Base-by-base conservation (phyloP, 306 rosid genomes). In the Gastrolobium bilobum region DNA sequence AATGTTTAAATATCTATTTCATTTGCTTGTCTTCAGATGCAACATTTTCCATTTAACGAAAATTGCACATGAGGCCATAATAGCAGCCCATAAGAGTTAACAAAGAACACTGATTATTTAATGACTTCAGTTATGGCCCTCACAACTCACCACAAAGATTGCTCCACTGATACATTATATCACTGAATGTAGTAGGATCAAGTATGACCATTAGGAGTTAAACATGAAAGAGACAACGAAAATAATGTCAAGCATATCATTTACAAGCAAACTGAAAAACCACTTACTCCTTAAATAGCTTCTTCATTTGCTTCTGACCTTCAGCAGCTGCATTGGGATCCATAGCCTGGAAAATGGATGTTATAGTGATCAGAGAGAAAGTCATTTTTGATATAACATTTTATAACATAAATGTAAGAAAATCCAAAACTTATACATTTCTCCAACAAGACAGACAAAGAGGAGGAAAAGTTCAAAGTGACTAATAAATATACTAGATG, bases 251-350 rank as follows among this genome's bases (percentile, higher is more conserved):
- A 29, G 37, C 57, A 61, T 39, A 62, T 50, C 64, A 2, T 73
- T 35, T 14, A 42, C 15, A 8, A 33, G 60, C 5, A 79, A 46
- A 68, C 66, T 54, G 44, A 61, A 34, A 75, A 79, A 7, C 15
- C 61, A 73, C 87, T 61, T 69, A 84, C 87, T 84, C 71, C 20
- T 79, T 54, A 72, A 79, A 79, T 47, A 84, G 76, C 75, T 79
- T 62, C 44, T 69, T 46, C 79, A 75, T 75, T 79, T 54, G 10
- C 78, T n/a, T 9, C 71, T 75, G 79, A 75, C 79, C 82, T 68
- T 79, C 78, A 44, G 51, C 42, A 29, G 47, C 4, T 53, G 82
- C 81, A 3, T 0, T 10, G 2, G 86, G 86, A 64, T 83, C 83
- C 76, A 31, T 52, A 43, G 57, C 30, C 87, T 84, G 79, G 64